Evolutionary conservation across 176 grass and related monocot genomes (phyloP).

Genomic region (Paspalum notatum): DNA sequence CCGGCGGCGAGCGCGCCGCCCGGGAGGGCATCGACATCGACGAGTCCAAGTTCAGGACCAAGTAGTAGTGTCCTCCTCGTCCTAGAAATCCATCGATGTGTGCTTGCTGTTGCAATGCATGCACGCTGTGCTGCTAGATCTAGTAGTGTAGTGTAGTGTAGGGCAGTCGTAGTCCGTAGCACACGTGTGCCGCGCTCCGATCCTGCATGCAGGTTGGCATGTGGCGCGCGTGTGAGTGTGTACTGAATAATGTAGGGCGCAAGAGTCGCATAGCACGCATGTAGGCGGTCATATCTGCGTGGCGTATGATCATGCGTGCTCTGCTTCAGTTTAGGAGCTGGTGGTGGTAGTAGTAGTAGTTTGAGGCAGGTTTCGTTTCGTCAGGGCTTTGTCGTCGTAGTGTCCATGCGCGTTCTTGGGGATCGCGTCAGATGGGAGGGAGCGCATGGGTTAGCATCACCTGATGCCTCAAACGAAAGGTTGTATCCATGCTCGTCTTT

Average conservation of each 20-base stretch:
- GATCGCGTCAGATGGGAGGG: too few relatives aligned
- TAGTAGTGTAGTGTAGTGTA: background rate
- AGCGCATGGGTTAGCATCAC: background rate
- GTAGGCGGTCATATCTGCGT: background rate
- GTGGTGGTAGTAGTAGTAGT: background rate
- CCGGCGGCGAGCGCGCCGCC: conserved; percentile 52
- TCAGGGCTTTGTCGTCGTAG: background rate
- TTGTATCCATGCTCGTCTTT: background rate
- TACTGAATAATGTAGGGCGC: conserved; percentile 1
- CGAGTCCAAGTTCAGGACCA: conserved; percentile 60
- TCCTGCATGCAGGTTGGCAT: background rate
- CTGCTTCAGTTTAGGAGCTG: background rate
- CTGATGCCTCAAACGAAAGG: background rate
- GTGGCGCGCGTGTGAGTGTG: background rate
- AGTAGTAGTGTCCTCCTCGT: too few relatives aligned
- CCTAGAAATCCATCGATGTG: background rate
- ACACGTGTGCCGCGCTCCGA: background rate
- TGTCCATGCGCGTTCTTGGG: background rate
- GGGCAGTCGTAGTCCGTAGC: background rate
- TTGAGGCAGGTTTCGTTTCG: background rate
- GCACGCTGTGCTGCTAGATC: too few relatives aligned
- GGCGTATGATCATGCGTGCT: conserved; percentile 5
- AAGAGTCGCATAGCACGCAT: background rate
- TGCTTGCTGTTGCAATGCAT: too few relatives aligned
- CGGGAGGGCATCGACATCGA: conserved; percentile 56